Base-by-base conservation (phyloP, 2,329 filamentous ascomycete species). In the Fusarium incarnatum region DNA sequence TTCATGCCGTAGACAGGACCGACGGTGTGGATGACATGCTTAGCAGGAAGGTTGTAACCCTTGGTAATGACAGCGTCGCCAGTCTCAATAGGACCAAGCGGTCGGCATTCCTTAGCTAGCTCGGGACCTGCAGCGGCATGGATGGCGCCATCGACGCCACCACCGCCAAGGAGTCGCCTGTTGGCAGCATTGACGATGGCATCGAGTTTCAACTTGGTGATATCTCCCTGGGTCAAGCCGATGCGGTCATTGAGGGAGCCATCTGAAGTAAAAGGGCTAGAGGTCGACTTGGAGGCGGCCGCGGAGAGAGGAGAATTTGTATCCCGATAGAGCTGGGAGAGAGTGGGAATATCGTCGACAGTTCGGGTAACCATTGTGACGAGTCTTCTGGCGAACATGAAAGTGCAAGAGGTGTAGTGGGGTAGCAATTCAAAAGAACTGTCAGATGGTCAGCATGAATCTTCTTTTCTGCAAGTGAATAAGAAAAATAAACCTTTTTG, bases 131-230 rank as follows among this genome's bases (percentile, higher is more conserved):
- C 95, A 42, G 91, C 94, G 30, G 86, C 81, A 79, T 98, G 96
- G 73, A 98, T 98, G 28, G 94, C 92, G 42, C 91, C 92, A 76
- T 94, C 92, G 18, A 98, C 94, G 37, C 96, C 96, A n/a, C 94
- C 94, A 56, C 96, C 96, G 57, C 94, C 94, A 1, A 92, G 85
- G 1, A 98, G 88, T 3, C 86, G 86, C 12, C 81, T 81, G 79
- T 98, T 98, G 46, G 96, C 95, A 2, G 96, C 95, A 79, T 98
- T 98, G 79, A 98, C 94, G 73, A 98, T 96, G 69, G 92, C 91
- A 76, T 94, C 93, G 47, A 94, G 86, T 32, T 85, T 79, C 6
- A 98, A 87, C 16, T 85, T 89, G 16, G 94, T 98, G 79, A 98
- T 97, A 79, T 97, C 94, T 72, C 89, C 88, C 60, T 88, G 87